A percentile compares a stretch with the other conserved stretches of the same genome.
Evolutionary conservation across 208 protist genomes (phyloP).

Genomic region (Trypanosoma theileri): DNA sequence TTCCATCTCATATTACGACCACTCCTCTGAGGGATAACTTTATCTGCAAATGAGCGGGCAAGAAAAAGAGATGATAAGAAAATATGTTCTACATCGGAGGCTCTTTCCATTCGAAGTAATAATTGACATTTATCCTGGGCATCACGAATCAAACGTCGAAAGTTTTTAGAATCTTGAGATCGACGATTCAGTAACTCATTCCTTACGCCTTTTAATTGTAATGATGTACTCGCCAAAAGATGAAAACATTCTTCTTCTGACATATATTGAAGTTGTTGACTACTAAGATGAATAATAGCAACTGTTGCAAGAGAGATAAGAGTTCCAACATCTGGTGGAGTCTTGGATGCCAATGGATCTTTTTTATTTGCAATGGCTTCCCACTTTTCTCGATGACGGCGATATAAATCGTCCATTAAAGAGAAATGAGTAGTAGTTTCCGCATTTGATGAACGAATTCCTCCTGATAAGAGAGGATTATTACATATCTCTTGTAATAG

Average conservation of each 20-base stretch:
- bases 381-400: slow-evolving; percentile 2
- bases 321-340: slow-evolving; percentile 11
- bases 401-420: slow-evolving; percentile 2
- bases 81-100: slow-evolving; percentile 5
- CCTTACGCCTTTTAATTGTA: slow-evolving; percentile 19
- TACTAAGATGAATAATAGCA: slow-evolving; percentile 25
- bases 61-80: slow-evolving; percentile 22
- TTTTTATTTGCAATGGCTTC: slow-evolving; percentile 16
- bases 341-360: slow-evolving; percentile 21
- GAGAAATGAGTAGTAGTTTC: neutral
- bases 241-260: slow-evolving; percentile 10
- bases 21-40: neutral
- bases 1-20: slow-evolving; percentile 7
- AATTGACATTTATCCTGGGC: slow-evolving; percentile 23
- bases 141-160: slow-evolving; percentile 12
- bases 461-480: slow-evolving; percentile 29
- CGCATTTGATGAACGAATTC: neutral
- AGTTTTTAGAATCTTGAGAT: slow-evolving; percentile 23
- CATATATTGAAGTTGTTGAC: slow-evolving; percentile 10
- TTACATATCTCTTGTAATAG: slow-evolving; percentile 29
- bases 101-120: slow-evolving; percentile 20
- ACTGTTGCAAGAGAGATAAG: slow-evolving; percentile 25
- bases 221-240: slow-evolving; percentile 18
- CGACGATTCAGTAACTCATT: slow-evolving; percentile 31
- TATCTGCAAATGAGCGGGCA: slow-evolving; percentile 14